Evolutionary conservation across 371 early-diverging fungal genomes (phyloP), one percentile per base, ranked within the genome.

Genomic region (Nematocida ironsii): DNA sequence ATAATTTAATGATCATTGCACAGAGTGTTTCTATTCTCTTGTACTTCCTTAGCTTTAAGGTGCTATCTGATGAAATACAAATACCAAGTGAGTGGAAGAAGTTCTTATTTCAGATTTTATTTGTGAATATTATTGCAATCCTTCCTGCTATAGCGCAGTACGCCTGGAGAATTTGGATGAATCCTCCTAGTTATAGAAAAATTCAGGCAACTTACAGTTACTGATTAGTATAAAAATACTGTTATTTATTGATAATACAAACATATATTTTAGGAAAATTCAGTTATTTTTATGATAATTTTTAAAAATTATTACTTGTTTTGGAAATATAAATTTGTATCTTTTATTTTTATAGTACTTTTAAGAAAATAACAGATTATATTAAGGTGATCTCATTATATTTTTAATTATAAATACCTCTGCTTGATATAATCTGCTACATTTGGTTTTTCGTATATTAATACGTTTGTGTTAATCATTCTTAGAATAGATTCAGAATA

Each of bases 31-130:
- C 85, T 58, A 56, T 83, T 9, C 23, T 82, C 13, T 57, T 84
- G 18, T 85, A 85, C 54, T 23, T 85, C 5, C 18, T 85, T 3
- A 82, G 82, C 39, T 85, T 85, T 58, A 45, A 67, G 39, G 20
- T 85, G 5, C 73, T 83, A 2, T 73, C 72, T 11, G 73, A 83
- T 75, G 82, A 82, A 45, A 62, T 82, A 60, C 78, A 66, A 39
- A 25, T 82, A 5, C 82, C 82, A 57, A 45, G 18, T 11, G 54
- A 82, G 25, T 74, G 66, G 66, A 27, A 13, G 11, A 40, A 33
- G 25, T 82, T 82, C 47, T 39, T 72, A 6, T 0, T 64, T 45
- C 66, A 72, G 56, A 48, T 82, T 18, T 5, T 73, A 16, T 2
- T 75, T 6, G 66, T 82, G 5, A 82, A 73, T 60, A 72, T 82